Percentiles rank a stretch among this genome's conserved stretches.
Conservation (phyloP, 2,329 filamentous ascomycete species). For the Botryotinia convoluta region DNA sequence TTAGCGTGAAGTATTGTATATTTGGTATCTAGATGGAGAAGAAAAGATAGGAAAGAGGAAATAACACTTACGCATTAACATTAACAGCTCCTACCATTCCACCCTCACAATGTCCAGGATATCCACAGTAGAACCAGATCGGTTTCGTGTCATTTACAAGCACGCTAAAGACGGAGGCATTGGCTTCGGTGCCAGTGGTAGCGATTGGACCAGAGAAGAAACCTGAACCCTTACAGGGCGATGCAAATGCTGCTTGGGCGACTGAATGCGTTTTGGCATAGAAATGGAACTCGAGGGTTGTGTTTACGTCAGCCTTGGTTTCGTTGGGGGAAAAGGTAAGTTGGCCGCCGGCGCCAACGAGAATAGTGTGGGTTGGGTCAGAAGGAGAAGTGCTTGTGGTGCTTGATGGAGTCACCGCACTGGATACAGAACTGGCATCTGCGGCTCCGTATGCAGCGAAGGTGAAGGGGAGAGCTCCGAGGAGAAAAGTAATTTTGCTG, state of each 20-base stretch:
- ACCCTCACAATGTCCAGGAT: slow-evolving; percentile 41
- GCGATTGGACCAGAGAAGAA: slow-evolving; percentile 30
- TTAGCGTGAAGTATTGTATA: not conserved
- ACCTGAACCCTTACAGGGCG: slow-evolving; percentile 36
- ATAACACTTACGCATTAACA: slow-evolving; percentile 33
- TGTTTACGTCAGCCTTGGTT: slow-evolving; percentile 48
- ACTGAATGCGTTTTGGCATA: slow-evolving; percentile 52
- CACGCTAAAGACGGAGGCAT: slow-evolving; percentile 43
- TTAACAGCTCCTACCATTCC: slow-evolving; percentile 48
- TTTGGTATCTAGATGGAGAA: not conserved
- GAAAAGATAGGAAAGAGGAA: not conserved
- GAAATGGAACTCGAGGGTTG: slow-evolving; percentile 55
- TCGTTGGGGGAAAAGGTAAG: slow-evolving; percentile 52
- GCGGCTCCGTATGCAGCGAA: slow-evolving; percentile 26
- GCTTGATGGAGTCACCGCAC: slow-evolving; percentile 19
- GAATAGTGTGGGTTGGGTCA: slow-evolving; percentile 35
- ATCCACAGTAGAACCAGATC: slow-evolving; percentile 46
- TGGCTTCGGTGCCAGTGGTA: slow-evolving; percentile 25
- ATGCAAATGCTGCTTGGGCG: slow-evolving; percentile 40
- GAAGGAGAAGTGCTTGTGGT: slow-evolving; percentile 13
- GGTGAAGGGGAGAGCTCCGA: slow-evolving; percentile 28
- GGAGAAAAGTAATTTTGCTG: slow-evolving; percentile 28
- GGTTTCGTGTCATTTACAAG: slow-evolving; percentile 42
- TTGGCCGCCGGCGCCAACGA: slow-evolving; percentile 33
- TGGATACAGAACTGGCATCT: slow-evolving; percentile 23